Percentiles rank a stretch among this genome's conserved stretches.
Evolutionary conservation across 2,329 filamentous ascomycete genomes (phyloP).

Genomic region (Samsoniella hepiali): DNA sequence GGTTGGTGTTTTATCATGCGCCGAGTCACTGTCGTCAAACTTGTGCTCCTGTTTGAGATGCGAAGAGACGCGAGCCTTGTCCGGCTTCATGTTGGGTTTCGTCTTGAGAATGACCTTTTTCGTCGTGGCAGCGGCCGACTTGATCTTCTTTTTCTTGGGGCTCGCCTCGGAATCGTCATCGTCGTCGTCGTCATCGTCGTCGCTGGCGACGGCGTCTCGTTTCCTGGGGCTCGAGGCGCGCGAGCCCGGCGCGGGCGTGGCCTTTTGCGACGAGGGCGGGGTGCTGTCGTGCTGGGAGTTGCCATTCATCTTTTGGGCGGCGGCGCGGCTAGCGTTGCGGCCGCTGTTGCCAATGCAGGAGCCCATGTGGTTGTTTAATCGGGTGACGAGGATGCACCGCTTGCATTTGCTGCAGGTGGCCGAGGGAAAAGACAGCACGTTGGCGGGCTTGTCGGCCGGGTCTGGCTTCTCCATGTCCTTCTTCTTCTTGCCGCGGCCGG

Average conservation of each 20-base stretch:
- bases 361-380: conserved; percentile 66
- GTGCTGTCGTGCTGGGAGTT: conserved; percentile 54
- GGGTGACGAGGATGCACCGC: conserved; percentile 61
- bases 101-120: conserved; percentile 58
- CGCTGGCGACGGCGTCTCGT: conserved; percentile 47
- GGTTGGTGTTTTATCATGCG: conserved; percentile 31
- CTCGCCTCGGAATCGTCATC: conserved; percentile 50
- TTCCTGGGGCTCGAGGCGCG: conserved; percentile 55
- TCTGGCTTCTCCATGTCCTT: conserved; percentile 67
- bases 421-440: conserved; percentile 62
- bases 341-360: conserved; percentile 65
- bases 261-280: conserved; percentile 61
- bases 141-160: conserved; percentile 59
- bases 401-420: conserved; percentile 67
- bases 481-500: conserved; percentile 73
- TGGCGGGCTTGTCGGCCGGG: conserved; percentile 54
- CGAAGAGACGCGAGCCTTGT: conserved; percentile 52
- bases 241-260: conserved; percentile 55
- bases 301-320: conserved; percentile 61
- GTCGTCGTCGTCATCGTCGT: conserved; percentile 49
- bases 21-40: conserved; percentile 29
- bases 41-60: conserved; percentile 49
- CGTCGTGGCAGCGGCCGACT: conserved; percentile 39
- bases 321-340: conserved; percentile 59
- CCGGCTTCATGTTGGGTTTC: conserved; percentile 50